Conservation (phyloP, 108 stramenopile genomes). For the Cylindrotheca fusiformis region DNA sequence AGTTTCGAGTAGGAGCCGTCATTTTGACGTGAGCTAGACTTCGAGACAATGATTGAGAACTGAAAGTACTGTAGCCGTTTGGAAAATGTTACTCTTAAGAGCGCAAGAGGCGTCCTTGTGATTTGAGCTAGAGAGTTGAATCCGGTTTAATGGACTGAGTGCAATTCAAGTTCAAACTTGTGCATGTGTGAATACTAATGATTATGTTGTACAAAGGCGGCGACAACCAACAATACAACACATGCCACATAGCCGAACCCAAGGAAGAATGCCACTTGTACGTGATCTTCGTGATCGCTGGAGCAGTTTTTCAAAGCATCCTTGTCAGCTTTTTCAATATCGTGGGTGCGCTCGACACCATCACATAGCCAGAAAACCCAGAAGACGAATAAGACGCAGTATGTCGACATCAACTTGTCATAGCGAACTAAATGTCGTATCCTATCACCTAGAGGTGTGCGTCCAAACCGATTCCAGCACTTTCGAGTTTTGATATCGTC, state of each 20-base stretch:
- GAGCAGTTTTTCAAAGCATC: constrained; percentile 11
- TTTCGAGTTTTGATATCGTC: too few relatives aligned
- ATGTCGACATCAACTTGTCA: constrained; percentile 16
- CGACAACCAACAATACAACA: not conserved
- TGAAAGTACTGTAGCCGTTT: too few relatives aligned
- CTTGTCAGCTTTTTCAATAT: not conserved
- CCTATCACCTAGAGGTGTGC: too few relatives aligned
- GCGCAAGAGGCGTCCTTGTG: too few relatives aligned
- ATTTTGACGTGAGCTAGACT: too few relatives aligned
- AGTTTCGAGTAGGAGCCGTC: too few relatives aligned
- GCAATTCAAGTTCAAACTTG: not conserved
- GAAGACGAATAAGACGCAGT: constrained; percentile 19
- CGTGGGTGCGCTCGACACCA: not conserved
- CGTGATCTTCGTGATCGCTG: constrained; percentile 2
- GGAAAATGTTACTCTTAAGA: too few relatives aligned
- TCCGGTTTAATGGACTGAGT: not conserved
- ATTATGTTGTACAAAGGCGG: not conserved
- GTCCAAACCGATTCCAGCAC: too few relatives aligned
- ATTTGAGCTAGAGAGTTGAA: too few relatives aligned
- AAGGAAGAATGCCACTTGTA: constrained; percentile 5
- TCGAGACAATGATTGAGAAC: too few relatives aligned
- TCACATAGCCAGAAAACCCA: constrained; percentile 21
- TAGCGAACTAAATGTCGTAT: constrained; percentile 22
- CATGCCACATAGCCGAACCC: constrained; percentile 9
- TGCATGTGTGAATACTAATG: not conserved